Base-by-base conservation (phyloP, 2,329 filamentous ascomycete species). In the Myotisia sp. region DNA sequence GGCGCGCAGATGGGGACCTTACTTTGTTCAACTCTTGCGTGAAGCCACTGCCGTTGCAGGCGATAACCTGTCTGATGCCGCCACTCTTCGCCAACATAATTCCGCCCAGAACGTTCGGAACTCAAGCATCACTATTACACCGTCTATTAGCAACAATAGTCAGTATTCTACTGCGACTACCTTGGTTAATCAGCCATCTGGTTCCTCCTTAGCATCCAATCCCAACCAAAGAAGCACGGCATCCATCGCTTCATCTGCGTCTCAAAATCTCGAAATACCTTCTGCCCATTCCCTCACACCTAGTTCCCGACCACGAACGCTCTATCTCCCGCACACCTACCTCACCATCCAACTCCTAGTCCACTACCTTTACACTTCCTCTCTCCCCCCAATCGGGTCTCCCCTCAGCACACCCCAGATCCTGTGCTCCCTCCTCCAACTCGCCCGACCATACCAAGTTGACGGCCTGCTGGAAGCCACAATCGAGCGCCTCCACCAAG, bases 401-500 rank as follows among this genome's bases (percentile, higher is more conserved):
- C 70, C 75, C 1, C 71, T 94, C 20, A 93, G 86, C 53, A 93
- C 85, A 0, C 87, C 90, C 0, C 90, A 95, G 47, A 92, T 94
- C 14, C 73, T 95, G 28, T 98, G 90, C 62, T 94, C 87, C 6
- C 71, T 98, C 4, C 70, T 98, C 5, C 90, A 98, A 55, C 76
- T 98, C 37, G 82, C 90, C 0, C 76, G 90, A 3, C 87, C 90
- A 0, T 98, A 98, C 54, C 81, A 85, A 43, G 71, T 98, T 29
- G 86, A 95, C 47, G 90, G 90, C 0, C 69, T 98, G 2, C 65
- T 95, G 1, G 90, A 98, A 60, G 84, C 84, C 0, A 83, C 92
- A 2, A 83, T 95, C 6, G 85, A 95, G 56, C 74, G 87, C 5
- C 67, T 98, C 0, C 90, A 98, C 50, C 71, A 81, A 19, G 72